Base-by-base conservation (phyloP, 2,329 filamentous ascomycete genomes). In the Ceratocystis papillata region DNA sequence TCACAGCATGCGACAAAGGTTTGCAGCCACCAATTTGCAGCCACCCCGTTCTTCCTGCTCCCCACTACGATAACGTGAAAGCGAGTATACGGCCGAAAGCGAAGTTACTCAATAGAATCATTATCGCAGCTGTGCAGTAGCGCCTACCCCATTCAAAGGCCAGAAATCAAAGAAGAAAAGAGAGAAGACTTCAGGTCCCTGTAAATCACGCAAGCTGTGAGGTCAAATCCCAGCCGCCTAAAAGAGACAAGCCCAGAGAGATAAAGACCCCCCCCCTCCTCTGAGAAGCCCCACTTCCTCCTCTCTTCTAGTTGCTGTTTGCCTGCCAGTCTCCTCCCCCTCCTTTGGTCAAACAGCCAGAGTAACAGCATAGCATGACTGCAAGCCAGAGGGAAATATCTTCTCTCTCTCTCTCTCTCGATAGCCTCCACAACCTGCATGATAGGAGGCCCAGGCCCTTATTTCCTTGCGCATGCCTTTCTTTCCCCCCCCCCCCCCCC, bases 151-250 rank as follows among this genome's bases (percentile, higher is more conserved):
- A 7, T 30, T 7, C 30, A 6, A 30, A 30, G 6, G 55, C 55
- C 6, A 20, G n/a, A 15, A 33, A 41, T 41, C 37, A 12, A 41
- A 41, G 37, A 41, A 12, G 37, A 41, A 41, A 15, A 41, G 37
- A 41, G 37, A 41, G 10, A 7, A 10, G 28, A 17, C 12, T 37
- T n/a, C 28, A 37, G 55, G 55, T 28, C 55, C 28, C 55, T 59
- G 28, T 59, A 59, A 59, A 33, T 59, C 28, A 59, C 55, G 55
- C 55, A 59, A 59, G 25, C 55, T 37, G 12, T 20, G 12, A 59
- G 22, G 28, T 59, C 12, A 59, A 15, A 37, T 37, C 55, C 55
- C 53, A 57, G 53, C 53, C 53, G 53, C 28, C 25, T 33, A n/a
- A 33, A 57, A 17, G 22, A 17, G n/a, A 53, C 8, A 57, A 15